phyloP scores from a whole-genome alignment of 164 flowering plant genomes.

The Tinospora cordifolia region DNA sequence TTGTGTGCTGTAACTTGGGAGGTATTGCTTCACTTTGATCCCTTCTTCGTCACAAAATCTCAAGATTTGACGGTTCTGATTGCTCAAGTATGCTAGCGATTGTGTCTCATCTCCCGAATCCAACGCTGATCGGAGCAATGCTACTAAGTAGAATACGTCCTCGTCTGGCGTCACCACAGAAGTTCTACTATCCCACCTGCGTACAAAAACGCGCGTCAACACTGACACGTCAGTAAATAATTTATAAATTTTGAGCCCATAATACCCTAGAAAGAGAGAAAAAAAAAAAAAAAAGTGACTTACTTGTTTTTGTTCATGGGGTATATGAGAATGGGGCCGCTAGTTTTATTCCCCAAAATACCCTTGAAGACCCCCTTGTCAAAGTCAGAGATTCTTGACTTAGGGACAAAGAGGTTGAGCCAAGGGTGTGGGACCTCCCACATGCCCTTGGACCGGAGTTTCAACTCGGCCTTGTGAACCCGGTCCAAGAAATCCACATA shows the following conservation, averaged over 20 bases:
- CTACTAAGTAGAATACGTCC: slow-evolving; percentile 81
- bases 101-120: slow-evolving; percentile 52
- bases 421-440: slow-evolving; percentile 99
- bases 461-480: slow-evolving; percentile 89
- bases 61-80: slow-evolving; percentile 70
- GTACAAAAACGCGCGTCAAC: not conserved
- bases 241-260: too few relatives aligned
- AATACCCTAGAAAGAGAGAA: not conserved
- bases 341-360: slow-evolving; percentile 76
- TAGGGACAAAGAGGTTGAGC: slow-evolving; percentile 92
- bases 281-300: slow-evolving; percentile 12
- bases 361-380: slow-evolving; percentile 84
- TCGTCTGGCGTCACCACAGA: slow-evolving; percentile 89
- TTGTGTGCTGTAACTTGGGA: slow-evolving; percentile 59
- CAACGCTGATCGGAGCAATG: slow-evolving; percentile 68
- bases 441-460: slow-evolving; percentile 75
- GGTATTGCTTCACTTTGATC: slow-evolving; percentile 62
- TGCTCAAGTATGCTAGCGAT: slow-evolving; percentile 36
- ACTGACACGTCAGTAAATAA: not conserved
- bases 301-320: slow-evolving; percentile 94
- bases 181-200: slow-evolving; percentile 70
- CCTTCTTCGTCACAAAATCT: slow-evolving; percentile 49
- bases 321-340: slow-evolving; percentile 92
- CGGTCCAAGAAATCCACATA: slow-evolving; percentile 91
- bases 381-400: slow-evolving; percentile 66